These are phyloP conservation scores for Parastagonospora nodorum DNA, from an alignment of 2,329 filamentous ascomycete genomes.

Conservation along the genomic window DNA sequence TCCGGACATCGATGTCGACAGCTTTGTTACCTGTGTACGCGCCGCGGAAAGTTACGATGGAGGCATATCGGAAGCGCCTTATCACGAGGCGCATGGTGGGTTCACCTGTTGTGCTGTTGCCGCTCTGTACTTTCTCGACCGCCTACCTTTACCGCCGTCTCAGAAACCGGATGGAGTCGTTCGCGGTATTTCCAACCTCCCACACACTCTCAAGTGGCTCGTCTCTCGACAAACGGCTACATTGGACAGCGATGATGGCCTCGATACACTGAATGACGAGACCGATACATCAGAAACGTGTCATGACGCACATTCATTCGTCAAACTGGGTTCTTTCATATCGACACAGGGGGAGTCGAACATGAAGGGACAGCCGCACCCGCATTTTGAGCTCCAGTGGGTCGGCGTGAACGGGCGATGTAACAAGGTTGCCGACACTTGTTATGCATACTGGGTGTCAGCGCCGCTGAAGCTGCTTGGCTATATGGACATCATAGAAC, in stretches of 20 bases:
- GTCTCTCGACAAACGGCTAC: slow-evolving; percentile 53
- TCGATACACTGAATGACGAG: slow-evolving; percentile 46
- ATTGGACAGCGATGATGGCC: slow-evolving; percentile 49
- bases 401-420: slow-evolving; percentile 87
- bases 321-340: slow-evolving; percentile 38
- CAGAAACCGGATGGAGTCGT: slow-evolving; percentile 30
- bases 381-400: slow-evolving; percentile 60
- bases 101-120: slow-evolving; percentile 89
- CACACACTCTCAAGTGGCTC: slow-evolving; percentile 52
- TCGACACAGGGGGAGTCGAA: slow-evolving; percentile 32
- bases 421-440: slow-evolving; percentile 93
- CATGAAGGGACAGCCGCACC: slow-evolving; percentile 61
- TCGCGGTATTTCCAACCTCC: slow-evolving; percentile 46
- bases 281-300: slow-evolving; percentile 47
- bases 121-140: slow-evolving; percentile 75
- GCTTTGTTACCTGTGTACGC: slow-evolving; percentile 72
- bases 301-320: slow-evolving; percentile 47
- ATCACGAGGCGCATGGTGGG: slow-evolving; percentile 85
- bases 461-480: slow-evolving; percentile 58
- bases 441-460: slow-evolving; percentile 91
- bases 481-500: slow-evolving; percentile 62
- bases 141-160: slow-evolving; percentile 50
- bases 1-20: slow-evolving; percentile 75
- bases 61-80: slow-evolving; percentile 77
- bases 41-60: slow-evolving; percentile 78